Conservation (phyloP, 768 basidiomycete species). For the Russula sp. region DNA sequence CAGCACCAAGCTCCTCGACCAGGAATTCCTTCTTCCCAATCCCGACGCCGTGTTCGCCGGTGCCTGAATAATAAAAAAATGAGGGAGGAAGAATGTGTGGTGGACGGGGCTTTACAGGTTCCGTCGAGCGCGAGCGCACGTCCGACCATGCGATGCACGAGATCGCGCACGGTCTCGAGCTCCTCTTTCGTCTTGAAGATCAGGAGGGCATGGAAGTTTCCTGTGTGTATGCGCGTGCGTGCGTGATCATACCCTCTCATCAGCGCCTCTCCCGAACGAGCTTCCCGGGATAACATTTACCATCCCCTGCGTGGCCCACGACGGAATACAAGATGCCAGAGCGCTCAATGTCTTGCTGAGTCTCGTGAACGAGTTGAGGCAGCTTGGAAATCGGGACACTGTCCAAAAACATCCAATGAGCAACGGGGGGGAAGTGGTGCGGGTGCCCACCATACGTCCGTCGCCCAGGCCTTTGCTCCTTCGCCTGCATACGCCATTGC, state of each 20-base stretch:
- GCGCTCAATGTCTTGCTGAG: conserved; percentile 57
- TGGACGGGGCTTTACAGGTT: conserved; percentile 42
- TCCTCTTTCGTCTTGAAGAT: conserved; percentile 34
- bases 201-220: conserved; percentile 38
- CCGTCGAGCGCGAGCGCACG: conserved; percentile 66
- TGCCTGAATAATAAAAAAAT: conserved; percentile 46
- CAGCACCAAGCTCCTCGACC: conserved; percentile 71
- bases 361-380: conserved; percentile 58
- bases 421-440: too few relatives aligned
- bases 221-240: too few relatives aligned
- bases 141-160: conserved; percentile 54
- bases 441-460: conserved; percentile 61
- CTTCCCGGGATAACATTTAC: conserved; percentile 30
- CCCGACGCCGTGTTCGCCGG: conserved; percentile 84
- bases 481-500: conserved; percentile 46
- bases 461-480: conserved; percentile 55
- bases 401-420: neutral
- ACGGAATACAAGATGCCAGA: conserved; percentile 54
- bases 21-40: conserved; percentile 79
- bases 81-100: neutral
- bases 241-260: neutral
- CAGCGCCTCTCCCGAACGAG: neutral
- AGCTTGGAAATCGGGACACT: conserved; percentile 60
- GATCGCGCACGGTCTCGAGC: conserved; percentile 27
- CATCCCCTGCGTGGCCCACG: conserved; percentile 75